Conservation (phyloP, 371 early-diverging fungal genomes). For the Coemansia sp. region DNA sequence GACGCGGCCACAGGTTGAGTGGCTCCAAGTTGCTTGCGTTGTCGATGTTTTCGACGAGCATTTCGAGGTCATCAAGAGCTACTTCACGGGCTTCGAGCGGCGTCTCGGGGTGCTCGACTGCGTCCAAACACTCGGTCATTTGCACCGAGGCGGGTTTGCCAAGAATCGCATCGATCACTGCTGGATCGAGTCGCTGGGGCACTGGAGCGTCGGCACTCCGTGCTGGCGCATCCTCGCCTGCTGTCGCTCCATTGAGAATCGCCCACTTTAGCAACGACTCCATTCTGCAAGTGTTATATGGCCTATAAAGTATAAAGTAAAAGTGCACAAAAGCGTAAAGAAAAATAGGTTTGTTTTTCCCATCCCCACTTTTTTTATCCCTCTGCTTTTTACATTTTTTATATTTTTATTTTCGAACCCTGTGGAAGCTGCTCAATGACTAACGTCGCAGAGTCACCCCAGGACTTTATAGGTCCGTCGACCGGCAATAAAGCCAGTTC, state of each 20-base stretch:
- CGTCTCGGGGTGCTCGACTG: slow-evolving; percentile 7
- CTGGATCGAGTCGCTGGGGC: slow-evolving; percentile 65
- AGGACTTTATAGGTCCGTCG: slow-evolving; percentile 4
- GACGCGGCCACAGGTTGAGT: slow-evolving; percentile 84
- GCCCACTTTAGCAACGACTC: slow-evolving; percentile 88
- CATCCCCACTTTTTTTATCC: background rate
- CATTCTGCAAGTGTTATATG: slow-evolving; percentile 42
- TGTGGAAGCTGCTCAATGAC: slow-evolving; percentile 7
- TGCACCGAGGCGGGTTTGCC: slow-evolving; percentile 87
- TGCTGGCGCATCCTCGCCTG: slow-evolving; percentile 66
- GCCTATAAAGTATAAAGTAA: background rate
- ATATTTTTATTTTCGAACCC: slow-evolving; percentile 9
- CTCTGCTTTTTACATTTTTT: background rate
- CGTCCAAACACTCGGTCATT: slow-evolving; percentile 69
- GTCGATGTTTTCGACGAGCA: slow-evolving; percentile 93
- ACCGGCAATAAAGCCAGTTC: slow-evolving; percentile 3
- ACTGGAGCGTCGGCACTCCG: slow-evolving; percentile 49
- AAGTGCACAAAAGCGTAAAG: background rate
- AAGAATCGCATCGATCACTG: slow-evolving; percentile 83
- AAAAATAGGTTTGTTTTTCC: background rate
- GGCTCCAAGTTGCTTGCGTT: slow-evolving; percentile 89
- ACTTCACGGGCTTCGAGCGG: slow-evolving; percentile 69
- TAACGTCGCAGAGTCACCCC: slow-evolving; percentile 6
- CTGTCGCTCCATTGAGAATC: slow-evolving; percentile 71
- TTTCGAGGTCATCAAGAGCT: slow-evolving; percentile 91